Percentiles rank a stretch among this genome's conserved stretches.
These are phyloP conservation scores for Nothophytophthora sp. DNA, from an alignment of 352 stramenopile genomes.

Conservation along the genomic window DNA sequence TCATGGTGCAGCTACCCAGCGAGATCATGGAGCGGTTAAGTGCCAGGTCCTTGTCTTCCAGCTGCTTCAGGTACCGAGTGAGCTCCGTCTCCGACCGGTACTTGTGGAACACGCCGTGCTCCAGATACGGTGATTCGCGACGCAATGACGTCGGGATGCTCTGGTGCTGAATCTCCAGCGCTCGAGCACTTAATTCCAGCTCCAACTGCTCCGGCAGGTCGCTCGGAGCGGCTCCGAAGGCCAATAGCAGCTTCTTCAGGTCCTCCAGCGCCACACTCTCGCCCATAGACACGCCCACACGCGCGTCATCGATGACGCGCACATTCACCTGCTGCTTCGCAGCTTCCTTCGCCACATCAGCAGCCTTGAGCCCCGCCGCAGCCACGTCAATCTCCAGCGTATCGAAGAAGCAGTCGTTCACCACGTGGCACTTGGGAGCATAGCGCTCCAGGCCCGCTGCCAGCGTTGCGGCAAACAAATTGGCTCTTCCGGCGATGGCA, in stretches of 20 bases:
- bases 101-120: slow-evolving; percentile 97
- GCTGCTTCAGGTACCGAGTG: slow-evolving; percentile 97
- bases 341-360: slow-evolving; percentile 73
- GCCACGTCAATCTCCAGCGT: slow-evolving; percentile 94
- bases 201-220: slow-evolving; percentile 27
- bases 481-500: slow-evolving; percentile 93
- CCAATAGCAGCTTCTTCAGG: slow-evolving; percentile 85
- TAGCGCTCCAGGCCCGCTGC: slow-evolving; percentile 91
- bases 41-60: slow-evolving; percentile 98
- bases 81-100: slow-evolving; percentile 97
- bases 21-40: slow-evolving; percentile 99
- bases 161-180: slow-evolving; percentile 49
- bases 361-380: slow-evolving; percentile 72
- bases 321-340: slow-evolving; percentile 85
- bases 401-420: slow-evolving; percentile 94
- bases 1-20: slow-evolving; percentile 99
- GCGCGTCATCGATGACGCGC: slow-evolving; percentile 75
- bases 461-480: slow-evolving; percentile 92
- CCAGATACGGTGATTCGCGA: slow-evolving; percentile 85
- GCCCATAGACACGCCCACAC: slow-evolving; percentile 97
- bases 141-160: slow-evolving; percentile 66
- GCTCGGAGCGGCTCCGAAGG: slow-evolving; percentile 59
- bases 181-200: slow-evolving; percentile 56
- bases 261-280: slow-evolving; percentile 95
- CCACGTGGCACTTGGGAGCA: slow-evolving; percentile 42